Percentiles rank a stretch among this genome's conserved stretches.
Evolutionary conservation across 805 yeast genomes (phyloP).

Genomic region (Maudiozyma pseudohumilis): DNA sequence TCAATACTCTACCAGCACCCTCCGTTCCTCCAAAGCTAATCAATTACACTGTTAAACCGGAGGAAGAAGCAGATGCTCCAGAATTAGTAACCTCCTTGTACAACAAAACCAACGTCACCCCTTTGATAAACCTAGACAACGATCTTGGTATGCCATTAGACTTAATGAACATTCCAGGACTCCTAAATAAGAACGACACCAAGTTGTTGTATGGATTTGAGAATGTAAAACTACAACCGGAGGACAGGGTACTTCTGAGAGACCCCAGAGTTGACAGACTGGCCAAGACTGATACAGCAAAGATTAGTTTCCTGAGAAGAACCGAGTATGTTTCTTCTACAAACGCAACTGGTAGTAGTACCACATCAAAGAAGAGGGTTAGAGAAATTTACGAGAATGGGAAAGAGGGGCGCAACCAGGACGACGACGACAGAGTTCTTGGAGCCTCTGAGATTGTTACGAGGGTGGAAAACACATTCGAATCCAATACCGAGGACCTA

Average conservation of each 20-base stretch:
- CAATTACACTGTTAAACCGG: conserved; percentile 34
- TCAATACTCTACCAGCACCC: conserved; percentile 87
- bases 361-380: conserved; percentile 19
- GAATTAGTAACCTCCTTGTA: conserved; percentile 59
- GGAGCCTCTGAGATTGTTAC: conserved; percentile 22
- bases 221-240: conserved; percentile 53
- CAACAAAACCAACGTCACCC: conserved; percentile 61
- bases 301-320: conserved; percentile 76
- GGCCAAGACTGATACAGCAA: conserved; percentile 31
- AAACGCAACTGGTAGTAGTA: conserved; percentile 29
- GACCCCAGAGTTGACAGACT: conserved; percentile 52
- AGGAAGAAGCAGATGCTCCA: conserved; percentile 41
- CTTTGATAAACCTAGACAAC: conserved; percentile 48
- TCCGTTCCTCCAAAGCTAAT: conserved; percentile 82
- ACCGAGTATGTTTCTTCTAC: conserved; percentile 82
- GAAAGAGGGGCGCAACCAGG: conserved; percentile 8
- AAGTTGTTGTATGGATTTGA: conserved; percentile 33
- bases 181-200: conserved; percentile 53
- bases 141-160: conserved; percentile 73
- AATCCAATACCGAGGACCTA: conserved; percentile 36
- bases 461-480: conserved; percentile 70
- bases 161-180: conserved; percentile 52
- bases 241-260: conserved; percentile 63
- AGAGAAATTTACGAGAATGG: conserved; percentile 18
- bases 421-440: conserved; percentile 17